Percentiles rank a stretch among this genome's conserved stretches.
Evolutionary conservation across 2,329 filamentous ascomycete genomes (phyloP).

Genomic region (Calonectria pauciramosa): DNA sequence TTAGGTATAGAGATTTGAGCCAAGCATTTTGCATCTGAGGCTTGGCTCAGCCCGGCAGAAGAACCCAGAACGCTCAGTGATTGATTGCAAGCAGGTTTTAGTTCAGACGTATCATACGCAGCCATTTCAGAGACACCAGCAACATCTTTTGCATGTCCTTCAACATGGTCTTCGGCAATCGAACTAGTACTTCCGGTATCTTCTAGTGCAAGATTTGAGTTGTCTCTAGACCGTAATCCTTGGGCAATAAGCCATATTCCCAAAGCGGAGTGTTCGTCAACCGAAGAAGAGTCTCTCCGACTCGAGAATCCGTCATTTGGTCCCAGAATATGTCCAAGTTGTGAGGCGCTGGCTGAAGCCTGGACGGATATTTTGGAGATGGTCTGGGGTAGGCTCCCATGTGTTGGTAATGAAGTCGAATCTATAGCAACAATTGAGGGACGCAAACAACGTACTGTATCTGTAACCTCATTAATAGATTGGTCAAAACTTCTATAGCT

Average conservation of each 20-base stretch:
- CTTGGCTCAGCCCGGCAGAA: not conserved
- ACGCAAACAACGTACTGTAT: conserved; percentile 11
- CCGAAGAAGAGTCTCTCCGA: conserved; percentile 46
- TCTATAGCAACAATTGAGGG: conserved; percentile 12
- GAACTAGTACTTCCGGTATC: conserved; percentile 19
- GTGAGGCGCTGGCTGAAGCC: conserved; percentile 34
- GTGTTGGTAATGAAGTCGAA: not conserved
- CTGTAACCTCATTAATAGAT: conserved; percentile 11
- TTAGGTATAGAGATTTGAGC: not conserved
- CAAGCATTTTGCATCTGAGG: not conserved
- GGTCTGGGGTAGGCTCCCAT: conserved; percentile 21
- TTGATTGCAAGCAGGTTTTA: not conserved
- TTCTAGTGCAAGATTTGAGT: conserved; percentile 36
- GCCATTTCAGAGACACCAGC: too few relatives aligned
- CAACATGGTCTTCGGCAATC: not conserved
- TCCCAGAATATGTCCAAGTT: conserved; percentile 38
- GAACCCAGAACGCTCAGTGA: not conserved
- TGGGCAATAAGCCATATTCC: conserved; percentile 56
- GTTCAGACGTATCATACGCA: not conserved
- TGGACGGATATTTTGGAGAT: conserved; percentile 34
- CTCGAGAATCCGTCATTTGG: conserved; percentile 47
- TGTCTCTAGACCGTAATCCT: conserved; percentile 46
- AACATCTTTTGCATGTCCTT: not conserved
- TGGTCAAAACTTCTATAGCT: not conserved
- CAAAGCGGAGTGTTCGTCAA: conserved; percentile 52